Conservation (phyloP, 331 rosid genomes). For the Pyrus hybrid region DNA sequence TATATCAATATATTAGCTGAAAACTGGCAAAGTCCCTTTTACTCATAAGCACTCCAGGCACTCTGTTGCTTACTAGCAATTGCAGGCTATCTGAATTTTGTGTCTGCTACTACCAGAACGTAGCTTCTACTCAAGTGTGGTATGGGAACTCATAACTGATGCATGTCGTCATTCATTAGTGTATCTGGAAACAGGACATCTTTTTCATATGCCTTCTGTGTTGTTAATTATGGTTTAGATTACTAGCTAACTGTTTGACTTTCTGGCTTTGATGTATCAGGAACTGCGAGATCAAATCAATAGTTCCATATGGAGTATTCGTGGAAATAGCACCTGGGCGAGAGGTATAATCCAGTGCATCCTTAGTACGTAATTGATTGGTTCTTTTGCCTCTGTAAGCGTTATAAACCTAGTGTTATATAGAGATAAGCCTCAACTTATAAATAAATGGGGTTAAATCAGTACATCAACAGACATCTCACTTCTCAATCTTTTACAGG, state of each 20-base stretch:
- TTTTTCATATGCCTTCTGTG: background rate
- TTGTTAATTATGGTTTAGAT: background rate
- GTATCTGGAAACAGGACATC: background rate
- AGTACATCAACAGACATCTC: conserved; percentile 6
- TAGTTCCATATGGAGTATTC: conserved; percentile 75
- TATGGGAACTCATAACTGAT: background rate
- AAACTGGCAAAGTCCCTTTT: background rate
- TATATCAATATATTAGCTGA: background rate
- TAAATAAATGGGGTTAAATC: background rate
- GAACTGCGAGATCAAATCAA: conserved; percentile 82
- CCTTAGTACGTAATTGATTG: background rate
- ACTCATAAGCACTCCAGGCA: background rate
- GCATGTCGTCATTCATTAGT: background rate
- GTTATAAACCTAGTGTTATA: background rate
- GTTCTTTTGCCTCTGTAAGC: background rate
- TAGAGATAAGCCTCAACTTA: background rate
- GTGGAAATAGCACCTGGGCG: conserved; percentile 96
- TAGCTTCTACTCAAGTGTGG: background rate
- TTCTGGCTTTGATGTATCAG: conserved; percentile 33
- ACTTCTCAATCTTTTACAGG: conserved; percentile 43
- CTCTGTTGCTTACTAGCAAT: background rate
- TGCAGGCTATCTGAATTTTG: background rate
- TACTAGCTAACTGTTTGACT: background rate
- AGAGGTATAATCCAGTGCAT: conserved; percentile 51
- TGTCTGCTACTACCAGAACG: background rate